These are phyloP conservation scores for Syzygium jambos DNA, from an alignment of 345 rosid genomes.

Conservation along the genomic window DNA sequence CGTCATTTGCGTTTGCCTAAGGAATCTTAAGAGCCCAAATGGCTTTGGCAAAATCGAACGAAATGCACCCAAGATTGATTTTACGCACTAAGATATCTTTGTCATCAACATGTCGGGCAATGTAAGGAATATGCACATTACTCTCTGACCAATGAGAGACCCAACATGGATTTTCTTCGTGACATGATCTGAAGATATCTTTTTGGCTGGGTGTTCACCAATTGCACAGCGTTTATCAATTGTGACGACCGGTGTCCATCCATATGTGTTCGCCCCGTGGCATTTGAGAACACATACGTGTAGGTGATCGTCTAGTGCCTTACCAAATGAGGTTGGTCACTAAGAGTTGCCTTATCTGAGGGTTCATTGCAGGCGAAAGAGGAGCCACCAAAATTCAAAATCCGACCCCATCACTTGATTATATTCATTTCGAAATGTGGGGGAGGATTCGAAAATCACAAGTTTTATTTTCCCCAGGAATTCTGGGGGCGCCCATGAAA, in stretches of 20 bases:
- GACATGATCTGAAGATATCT: neutral
- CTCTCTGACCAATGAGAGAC: neutral
- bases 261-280: neutral
- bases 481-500: neutral
- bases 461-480: neutral
- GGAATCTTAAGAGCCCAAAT: neutral
- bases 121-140: neutral
- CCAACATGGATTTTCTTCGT: neutral
- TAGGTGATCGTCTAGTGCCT: neutral
- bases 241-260: neutral
- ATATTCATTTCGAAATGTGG: neutral
- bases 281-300: neutral
- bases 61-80: neutral
- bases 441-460: neutral
- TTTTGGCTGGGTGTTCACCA: neutral
- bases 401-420: neutral
- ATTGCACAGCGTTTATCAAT: neutral
- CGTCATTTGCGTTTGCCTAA: too few relatives aligned
- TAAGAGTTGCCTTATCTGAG: neutral
- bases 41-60: neutral
- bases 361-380: neutral
- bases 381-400: neutral
- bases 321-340: neutral
- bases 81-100: neutral
- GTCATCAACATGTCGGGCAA: neutral